phyloP scores from a whole-genome alignment of 371 early-diverging fungal genomes.

The Zopfochytrium polystomum region DNA sequence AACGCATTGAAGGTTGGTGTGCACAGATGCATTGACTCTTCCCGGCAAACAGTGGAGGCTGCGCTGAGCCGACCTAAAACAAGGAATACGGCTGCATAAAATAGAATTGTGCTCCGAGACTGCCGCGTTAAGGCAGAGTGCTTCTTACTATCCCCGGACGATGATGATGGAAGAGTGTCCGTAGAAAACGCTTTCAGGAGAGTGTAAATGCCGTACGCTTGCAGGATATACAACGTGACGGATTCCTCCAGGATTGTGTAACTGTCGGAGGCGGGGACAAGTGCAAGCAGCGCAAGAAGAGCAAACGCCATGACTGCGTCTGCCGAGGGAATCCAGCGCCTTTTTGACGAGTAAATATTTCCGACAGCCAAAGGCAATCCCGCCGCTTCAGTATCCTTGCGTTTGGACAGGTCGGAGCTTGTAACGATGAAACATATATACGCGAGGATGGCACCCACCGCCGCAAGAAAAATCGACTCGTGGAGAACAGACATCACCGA shows the following conservation, averaged over 20 bases:
- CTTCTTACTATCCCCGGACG: too few species aligned
- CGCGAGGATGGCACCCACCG: constrained; percentile 14
- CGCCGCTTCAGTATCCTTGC: not conserved
- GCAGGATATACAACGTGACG: constrained; percentile 60
- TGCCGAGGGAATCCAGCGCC: not conserved
- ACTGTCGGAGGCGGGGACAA: constrained; percentile 79
- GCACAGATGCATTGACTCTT: constrained; percentile 79
- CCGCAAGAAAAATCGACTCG: constrained; percentile 26
- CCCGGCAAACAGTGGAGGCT: constrained; percentile 77
- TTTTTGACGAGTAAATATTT: too few species aligned
- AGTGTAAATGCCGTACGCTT: constrained; percentile 56
- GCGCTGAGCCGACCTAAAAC: constrained; percentile 56
- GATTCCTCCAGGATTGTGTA: constrained; percentile 85
- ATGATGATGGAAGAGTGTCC: too few species aligned
- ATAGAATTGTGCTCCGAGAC: constrained; percentile 15
- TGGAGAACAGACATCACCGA: constrained; percentile 23
- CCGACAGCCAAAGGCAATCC: not conserved
- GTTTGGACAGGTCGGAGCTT: not conserved
- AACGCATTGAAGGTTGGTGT: constrained; percentile 62
- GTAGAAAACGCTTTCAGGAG: constrained; percentile 33
- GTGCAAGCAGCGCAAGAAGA: constrained; percentile 54
- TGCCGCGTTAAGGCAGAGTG: too few species aligned
- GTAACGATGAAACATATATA: constrained; percentile 15
- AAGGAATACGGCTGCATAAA: constrained; percentile 36
- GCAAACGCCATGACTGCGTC: constrained; percentile 22